These are phyloP conservation scores for Candida schatavii DNA, from an alignment of 805 yeast species.

Conservation along the genomic window DNA sequence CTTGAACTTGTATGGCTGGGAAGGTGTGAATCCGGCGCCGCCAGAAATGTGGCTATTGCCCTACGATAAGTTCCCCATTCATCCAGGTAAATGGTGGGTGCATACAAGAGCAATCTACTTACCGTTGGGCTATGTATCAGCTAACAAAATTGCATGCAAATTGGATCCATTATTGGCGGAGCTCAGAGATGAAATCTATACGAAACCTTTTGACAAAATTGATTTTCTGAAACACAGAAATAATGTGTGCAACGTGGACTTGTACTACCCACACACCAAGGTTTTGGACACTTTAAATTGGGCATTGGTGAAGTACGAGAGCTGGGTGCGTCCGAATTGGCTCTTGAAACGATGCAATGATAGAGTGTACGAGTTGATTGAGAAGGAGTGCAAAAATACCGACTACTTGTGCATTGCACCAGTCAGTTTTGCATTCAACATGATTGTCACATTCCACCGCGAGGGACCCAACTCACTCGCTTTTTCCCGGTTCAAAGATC, in stretches of 20 bases:
- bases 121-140: constrained; percentile 78
- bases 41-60: constrained; percentile 93
- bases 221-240: constrained; percentile 73
- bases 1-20: constrained; percentile 84
- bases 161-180: constrained; percentile 61
- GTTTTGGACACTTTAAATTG: constrained; percentile 62
- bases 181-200: constrained; percentile 78
- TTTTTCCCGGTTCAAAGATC: constrained; percentile 51
- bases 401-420: constrained; percentile 89
- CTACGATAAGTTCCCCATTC: constrained; percentile 64
- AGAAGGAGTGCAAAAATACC: constrained; percentile 76
- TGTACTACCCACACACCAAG: constrained; percentile 88
- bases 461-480: constrained; percentile 67
- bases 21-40: constrained; percentile 97
- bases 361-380: constrained; percentile 57
- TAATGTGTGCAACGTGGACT: constrained; percentile 85
- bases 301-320: constrained; percentile 62
- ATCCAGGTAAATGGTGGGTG: constrained; percentile 99
- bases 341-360: constrained; percentile 50
- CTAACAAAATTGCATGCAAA: constrained; percentile 52
- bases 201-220: constrained; percentile 51
- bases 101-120: constrained; percentile 91
- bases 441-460: constrained; percentile 65
- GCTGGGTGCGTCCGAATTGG: constrained; percentile 75
- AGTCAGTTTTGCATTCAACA: constrained; percentile 80